A percentile compares a stretch with the other conserved stretches of the same genome.
Conservation (phyloP, 2,329 filamentous ascomycete species). For the Clonostachys byssicola region DNA sequence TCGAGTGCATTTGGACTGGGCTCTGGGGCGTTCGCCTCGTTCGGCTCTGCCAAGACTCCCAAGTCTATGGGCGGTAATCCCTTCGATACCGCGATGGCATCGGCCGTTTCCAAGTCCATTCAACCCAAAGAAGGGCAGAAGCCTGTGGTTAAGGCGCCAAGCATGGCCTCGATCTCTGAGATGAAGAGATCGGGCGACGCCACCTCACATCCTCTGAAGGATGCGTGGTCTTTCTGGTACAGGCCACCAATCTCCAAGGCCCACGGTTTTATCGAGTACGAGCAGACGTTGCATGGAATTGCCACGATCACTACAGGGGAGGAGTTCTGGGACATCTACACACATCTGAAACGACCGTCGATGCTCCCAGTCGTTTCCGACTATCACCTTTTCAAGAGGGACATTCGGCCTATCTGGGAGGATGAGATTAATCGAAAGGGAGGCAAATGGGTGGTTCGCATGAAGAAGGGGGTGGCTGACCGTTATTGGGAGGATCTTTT, state of each 20-base stretch:
- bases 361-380: slow-evolving; percentile 87
- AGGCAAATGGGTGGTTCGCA: slow-evolving; percentile 93
- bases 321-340: slow-evolving; percentile 87
- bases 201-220: slow-evolving; percentile 58
- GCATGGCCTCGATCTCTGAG: slow-evolving; percentile 44
- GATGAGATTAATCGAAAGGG: slow-evolving; percentile 95
- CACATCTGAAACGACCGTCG: slow-evolving; percentile 86
- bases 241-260: slow-evolving; percentile 95
- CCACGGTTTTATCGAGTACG: slow-evolving; percentile 82
- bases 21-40: slow-evolving; percentile 91
- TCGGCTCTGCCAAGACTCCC: slow-evolving; percentile 77
- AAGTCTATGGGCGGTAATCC: slow-evolving; percentile 73
- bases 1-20: slow-evolving; percentile 91
- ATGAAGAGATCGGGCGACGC: slow-evolving; percentile 23
- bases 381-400: slow-evolving; percentile 97
- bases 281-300: slow-evolving; percentile 89
- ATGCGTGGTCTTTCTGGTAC: slow-evolving; percentile 96
- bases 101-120: slow-evolving; percentile 22
- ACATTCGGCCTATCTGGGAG: slow-evolving; percentile 96
- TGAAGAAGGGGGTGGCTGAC: slow-evolving; percentile 97
- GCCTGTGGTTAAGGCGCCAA: slow-evolving; percentile 17
- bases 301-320: slow-evolving; percentile 79
- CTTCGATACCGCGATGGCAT: slow-evolving; percentile 68
- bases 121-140: slow-evolving; percentile 23
- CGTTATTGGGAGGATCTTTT: slow-evolving; percentile 96